These are phyloP conservation scores for Trichoderma aggressivum DNA, from an alignment of 2,329 filamentous ascomycete genomes.

Conservation along the genomic window DNA sequence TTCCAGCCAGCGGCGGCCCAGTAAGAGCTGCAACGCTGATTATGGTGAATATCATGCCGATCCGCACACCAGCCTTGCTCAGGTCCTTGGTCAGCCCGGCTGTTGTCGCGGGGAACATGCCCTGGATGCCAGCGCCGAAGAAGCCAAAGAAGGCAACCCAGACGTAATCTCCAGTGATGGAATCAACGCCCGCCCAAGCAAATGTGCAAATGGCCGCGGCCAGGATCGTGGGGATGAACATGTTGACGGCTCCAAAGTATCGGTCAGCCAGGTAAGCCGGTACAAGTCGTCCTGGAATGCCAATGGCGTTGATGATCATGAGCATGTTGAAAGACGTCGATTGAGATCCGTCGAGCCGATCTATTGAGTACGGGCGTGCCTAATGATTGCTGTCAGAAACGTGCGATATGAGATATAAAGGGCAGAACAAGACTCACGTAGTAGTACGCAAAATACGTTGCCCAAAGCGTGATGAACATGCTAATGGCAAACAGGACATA, in stretches of 20 bases:
- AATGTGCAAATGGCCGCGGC: slow-evolving; percentile 44
- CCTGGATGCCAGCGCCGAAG: slow-evolving; percentile 60
- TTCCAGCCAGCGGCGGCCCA: slow-evolving; percentile 53
- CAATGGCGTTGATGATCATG: slow-evolving; percentile 57
- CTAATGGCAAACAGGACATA: slow-evolving; percentile 38
- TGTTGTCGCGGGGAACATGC: slow-evolving; percentile 57
- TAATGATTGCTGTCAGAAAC: slow-evolving; percentile 19
- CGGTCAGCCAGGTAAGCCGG: slow-evolving; percentile 54
- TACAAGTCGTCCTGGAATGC: slow-evolving; percentile 53
- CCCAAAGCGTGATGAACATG: slow-evolving; percentile 44
- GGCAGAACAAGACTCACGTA: slow-evolving; percentile 30
- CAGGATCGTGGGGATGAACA: slow-evolving; percentile 49
- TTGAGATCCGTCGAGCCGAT: slow-evolving; percentile 45
- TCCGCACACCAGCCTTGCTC: slow-evolving; percentile 51
- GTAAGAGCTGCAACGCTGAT: slow-evolving; percentile 52
- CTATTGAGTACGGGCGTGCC: slow-evolving; percentile 39
- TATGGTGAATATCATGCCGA: slow-evolving; percentile 59
- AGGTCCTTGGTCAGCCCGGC: slow-evolving; percentile 49
- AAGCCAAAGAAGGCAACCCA: slow-evolving; percentile 65
- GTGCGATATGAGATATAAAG: neutral
- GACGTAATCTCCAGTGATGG: slow-evolving; percentile 42
- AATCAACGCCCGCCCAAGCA: slow-evolving; percentile 52
- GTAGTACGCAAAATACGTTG: slow-evolving; percentile 50
- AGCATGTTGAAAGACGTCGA: slow-evolving; percentile 55
- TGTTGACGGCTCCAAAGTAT: slow-evolving; percentile 53